Evolutionary conservation across 1,139 yeast species (phyloP), one percentile per base, ranked within the genome.

Genomic region (Debaryomyces singareniensis): DNA sequence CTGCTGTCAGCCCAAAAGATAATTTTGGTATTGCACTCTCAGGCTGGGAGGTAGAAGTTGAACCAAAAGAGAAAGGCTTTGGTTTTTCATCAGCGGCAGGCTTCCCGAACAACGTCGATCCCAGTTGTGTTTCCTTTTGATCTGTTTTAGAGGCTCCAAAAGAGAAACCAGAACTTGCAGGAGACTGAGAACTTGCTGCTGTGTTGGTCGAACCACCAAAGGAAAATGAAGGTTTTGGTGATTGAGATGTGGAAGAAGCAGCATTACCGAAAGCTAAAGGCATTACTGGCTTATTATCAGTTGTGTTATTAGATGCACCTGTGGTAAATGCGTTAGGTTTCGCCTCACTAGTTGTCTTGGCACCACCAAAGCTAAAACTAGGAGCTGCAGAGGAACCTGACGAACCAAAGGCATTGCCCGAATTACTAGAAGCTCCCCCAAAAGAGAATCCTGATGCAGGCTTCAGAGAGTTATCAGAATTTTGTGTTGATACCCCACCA

Each of bases 71-170:
- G 32, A 40, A 41, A 1, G 45, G 49, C 3, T 44, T 28, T 11
- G 45, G 13, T 15, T 27, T 11, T 23, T 26, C 14, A n/a, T 35
- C 26, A n/a, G 39, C 28, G 9, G 53, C 49, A 4, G 36, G 36
- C n/a, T n/a, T n/a, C n/a, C n/a, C n/a, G n/a, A n/a, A n/a, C n/a
- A n/a, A n/a, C n/a, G n/a, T n/a, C n/a, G 21, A 18, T 7, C 21
- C 21, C 7, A n/a, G 10, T 10, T 20, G 11, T 11, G 7, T 15
- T 5, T n/a, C 16, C 6, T 13, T 11, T 10, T n/a, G 7, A 5
- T 26, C 21, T 10, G 38, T 47, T n/a, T 44, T 38, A 29, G 49
- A 52, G n/a, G 52, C 42, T 5, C 65, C 65, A 35, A 58, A 49
- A 20, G 51, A 37, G 16, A 26, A 26, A 6, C 15, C 26, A 5